A percentile compares a stretch with the other conserved stretches of the same genome.
phyloP scores from a whole-genome alignment of 352 stramenopile species.

The Phytophthora colocasiae region DNA sequence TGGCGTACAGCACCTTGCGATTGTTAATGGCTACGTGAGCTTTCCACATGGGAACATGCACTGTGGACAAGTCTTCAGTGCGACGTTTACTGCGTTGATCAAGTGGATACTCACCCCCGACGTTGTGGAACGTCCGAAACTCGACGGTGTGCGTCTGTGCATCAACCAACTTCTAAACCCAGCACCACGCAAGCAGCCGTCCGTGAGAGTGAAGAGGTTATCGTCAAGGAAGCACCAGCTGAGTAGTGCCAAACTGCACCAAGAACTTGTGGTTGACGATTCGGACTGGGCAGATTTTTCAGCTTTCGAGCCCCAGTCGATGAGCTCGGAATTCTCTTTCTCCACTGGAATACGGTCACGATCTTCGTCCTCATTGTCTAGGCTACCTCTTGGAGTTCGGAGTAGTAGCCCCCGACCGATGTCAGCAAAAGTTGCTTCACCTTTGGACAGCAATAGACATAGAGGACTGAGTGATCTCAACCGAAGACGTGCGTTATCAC shows the following conservation, averaged over 20 bases:
- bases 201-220: constrained; percentile 8
- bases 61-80: constrained; percentile 51
- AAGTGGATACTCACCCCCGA: constrained; percentile 79
- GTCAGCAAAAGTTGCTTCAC: constrained; percentile 2
- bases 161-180: constrained; percentile 33
- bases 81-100: constrained; percentile 66
- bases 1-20: constrained; percentile 61
- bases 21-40: constrained; percentile 73
- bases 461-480: constrained; percentile 16
- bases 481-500: constrained; percentile 26
- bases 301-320: constrained; percentile 20
- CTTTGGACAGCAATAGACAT: neutral
- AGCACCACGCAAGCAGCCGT: constrained; percentile 18
- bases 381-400: constrained; percentile 7
- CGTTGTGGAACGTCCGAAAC: constrained; percentile 59
- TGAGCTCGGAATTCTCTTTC: constrained; percentile 14
- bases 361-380: constrained; percentile 6
- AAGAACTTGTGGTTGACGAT: constrained; percentile 15
- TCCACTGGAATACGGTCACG: constrained; percentile 9
- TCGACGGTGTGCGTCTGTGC: constrained; percentile 51
- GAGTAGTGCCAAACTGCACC: constrained; percentile 1
- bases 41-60: constrained; percentile 39
- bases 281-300: constrained; percentile 42
- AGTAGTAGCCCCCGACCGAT: constrained; percentile 11
- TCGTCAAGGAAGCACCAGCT: constrained; percentile 13